Evolutionary conservation across 805 yeast genomes (phyloP).

Genomic region (Suhomyces pyralidae): DNA sequence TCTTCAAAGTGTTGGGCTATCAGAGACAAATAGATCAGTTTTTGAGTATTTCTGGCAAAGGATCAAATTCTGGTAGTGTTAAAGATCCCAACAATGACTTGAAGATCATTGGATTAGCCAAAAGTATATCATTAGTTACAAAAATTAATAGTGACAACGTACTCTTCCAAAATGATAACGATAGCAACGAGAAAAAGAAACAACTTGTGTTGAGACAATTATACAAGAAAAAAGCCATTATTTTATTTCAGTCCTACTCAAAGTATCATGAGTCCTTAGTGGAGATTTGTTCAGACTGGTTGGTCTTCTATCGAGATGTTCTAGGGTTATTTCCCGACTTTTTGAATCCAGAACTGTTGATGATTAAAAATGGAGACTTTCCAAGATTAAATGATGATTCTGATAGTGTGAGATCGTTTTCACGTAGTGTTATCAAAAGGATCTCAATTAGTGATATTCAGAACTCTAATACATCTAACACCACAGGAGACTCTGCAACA

Average conservation of each 20-base stretch:
- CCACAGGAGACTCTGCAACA: conserved; percentile 15
- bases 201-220: conserved; percentile 33
- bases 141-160: conserved; percentile 22
- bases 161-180: conserved; percentile 19
- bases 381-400: conserved; percentile 8
- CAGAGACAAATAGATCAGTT: conserved; percentile 39
- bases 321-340: conserved; percentile 39
- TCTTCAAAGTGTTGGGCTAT: conserved; percentile 24
- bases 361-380: conserved; percentile 7
- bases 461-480: conserved; percentile 4
- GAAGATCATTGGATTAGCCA: conserved; percentile 30
- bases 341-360: conserved; percentile 23
- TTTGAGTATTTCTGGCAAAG: conserved; percentile 22
- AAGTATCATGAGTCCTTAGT: conserved; percentile 39
- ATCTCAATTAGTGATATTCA: conserved; percentile 19
- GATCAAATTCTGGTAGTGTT: conserved; percentile 9
- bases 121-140: conserved; percentile 30
- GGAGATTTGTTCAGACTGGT: conserved; percentile 41
- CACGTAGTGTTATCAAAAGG: conserved; percentile 17
- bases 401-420: conserved; percentile 11
- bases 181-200: conserved; percentile 24
- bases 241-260: conserved; percentile 31
- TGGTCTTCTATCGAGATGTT: conserved; percentile 32
- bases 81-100: conserved; percentile 29
- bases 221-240: conserved; percentile 29